A percentile compares a stretch with the other conserved stretches of the same genome.
These are phyloP conservation scores for Suillus lakei DNA, from an alignment of 768 basidiomycete genomes.

Conservation along the genomic window DNA sequence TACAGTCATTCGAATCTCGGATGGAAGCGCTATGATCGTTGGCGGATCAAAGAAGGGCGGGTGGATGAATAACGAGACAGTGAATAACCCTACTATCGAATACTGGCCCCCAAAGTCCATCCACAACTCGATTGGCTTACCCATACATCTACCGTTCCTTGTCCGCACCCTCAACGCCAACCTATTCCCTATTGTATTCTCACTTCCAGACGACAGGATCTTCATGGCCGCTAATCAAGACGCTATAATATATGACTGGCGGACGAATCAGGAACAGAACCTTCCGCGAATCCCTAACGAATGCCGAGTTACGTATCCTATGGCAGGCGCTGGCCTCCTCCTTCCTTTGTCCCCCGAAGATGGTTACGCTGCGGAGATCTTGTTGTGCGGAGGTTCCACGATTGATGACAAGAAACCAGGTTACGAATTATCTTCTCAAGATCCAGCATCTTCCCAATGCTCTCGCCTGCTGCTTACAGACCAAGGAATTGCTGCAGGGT, in stretches of 20 bases:
- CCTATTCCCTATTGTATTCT: slow-evolving; percentile 78
- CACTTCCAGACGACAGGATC: slow-evolving; percentile 68
- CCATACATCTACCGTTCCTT: slow-evolving; percentile 66
- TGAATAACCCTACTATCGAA: slow-evolving; percentile 82
- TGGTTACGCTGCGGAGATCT: slow-evolving; percentile 67
- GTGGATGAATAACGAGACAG: slow-evolving; percentile 84
- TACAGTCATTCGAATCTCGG: slow-evolving; percentile 67
- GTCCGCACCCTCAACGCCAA: slow-evolving; percentile 79
- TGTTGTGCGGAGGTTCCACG: slow-evolving; percentile 79
- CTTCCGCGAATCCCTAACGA: slow-evolving; percentile 77
- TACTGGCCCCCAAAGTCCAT: slow-evolving; percentile 84
- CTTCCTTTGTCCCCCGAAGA: slow-evolving; percentile 70
- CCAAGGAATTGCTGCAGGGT: slow-evolving; percentile 66
- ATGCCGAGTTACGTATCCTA: slow-evolving; percentile 82
- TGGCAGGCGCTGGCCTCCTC: slow-evolving; percentile 76
- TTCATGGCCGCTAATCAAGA: slow-evolving; percentile 82
- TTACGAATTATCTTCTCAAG: slow-evolving; percentile 71
- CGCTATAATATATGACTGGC: slow-evolving; percentile 83
- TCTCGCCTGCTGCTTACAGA: slow-evolving; percentile 69
- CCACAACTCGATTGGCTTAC: slow-evolving; percentile 67
- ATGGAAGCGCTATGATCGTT: slow-evolving; percentile 85
- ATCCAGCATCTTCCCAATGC: slow-evolving; percentile 75
- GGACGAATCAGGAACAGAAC: slow-evolving; percentile 58
- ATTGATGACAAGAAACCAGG: slow-evolving; percentile 63
- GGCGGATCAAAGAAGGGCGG: slow-evolving; percentile 84